A percentile compares a stretch with the other conserved stretches of the same genome.
Conservation (phyloP, 2,329 filamentous ascomycete genomes). For the Mariannaea elegans region DNA sequence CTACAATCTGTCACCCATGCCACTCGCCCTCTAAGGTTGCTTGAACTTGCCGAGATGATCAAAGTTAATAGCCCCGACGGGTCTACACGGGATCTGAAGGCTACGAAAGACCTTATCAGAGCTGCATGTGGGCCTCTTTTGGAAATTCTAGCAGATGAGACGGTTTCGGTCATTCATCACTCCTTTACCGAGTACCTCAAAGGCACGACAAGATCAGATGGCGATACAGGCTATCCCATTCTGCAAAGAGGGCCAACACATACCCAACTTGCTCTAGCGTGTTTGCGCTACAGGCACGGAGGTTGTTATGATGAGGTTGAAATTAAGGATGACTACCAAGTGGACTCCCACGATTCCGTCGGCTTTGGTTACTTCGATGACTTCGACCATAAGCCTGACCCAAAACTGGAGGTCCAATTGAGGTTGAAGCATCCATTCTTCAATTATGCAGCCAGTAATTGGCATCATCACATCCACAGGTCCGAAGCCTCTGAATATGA, state of each 20-base stretch:
- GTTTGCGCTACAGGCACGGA: conserved; percentile 20
- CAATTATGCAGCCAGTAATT: conserved; percentile 43
- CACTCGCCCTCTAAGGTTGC: conserved; percentile 50
- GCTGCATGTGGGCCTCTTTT: conserved; percentile 55
- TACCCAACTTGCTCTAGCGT: conserved; percentile 9
- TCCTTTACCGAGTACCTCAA: conserved; percentile 58
- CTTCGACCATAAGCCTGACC: not conserved
- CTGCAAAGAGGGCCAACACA: not conserved
- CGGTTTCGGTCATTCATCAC: conserved; percentile 56
- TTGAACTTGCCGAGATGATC: conserved; percentile 48
- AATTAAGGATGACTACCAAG: not conserved
- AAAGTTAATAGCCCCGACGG: not conserved
- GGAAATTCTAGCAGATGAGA: conserved; percentile 56
- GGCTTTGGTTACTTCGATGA: not conserved
- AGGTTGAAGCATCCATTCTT: conserved; percentile 39
- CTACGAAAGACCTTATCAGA: conserved; percentile 49
- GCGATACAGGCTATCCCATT: not conserved
- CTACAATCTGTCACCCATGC: conserved; percentile 54
- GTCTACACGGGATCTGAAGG: conserved; percentile 27
- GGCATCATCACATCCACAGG: conserved; percentile 39
- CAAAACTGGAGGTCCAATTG: conserved; percentile 1
- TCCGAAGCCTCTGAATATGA: conserved; percentile 30
- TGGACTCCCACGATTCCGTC: not conserved
- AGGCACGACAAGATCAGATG: not conserved
- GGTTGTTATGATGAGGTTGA: conserved; percentile 9